A percentile compares a stretch with the other conserved stretches of the same genome.
Evolutionary conservation across 176 grass and related monocot species (phyloP).

Genomic region (Triticum dicoccoides): DNA sequence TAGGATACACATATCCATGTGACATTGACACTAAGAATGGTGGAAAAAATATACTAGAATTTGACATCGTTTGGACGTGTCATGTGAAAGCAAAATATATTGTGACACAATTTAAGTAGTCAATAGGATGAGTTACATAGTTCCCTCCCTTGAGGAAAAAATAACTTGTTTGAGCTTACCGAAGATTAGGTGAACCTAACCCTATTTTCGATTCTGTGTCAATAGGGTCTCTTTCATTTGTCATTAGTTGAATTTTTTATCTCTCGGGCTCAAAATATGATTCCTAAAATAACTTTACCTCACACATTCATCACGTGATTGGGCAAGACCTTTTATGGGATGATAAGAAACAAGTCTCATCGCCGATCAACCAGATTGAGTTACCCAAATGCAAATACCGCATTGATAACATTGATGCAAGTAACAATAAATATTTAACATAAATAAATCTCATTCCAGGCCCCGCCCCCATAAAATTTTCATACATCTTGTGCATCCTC

Average conservation of each 20-base stretch:
- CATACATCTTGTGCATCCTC: neutral
- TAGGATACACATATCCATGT: neutral
- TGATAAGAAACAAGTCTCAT: neutral
- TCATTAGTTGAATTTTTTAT: neutral
- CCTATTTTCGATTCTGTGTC: too few species aligned
- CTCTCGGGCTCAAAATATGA: neutral
- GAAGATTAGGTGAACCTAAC: too few species aligned
- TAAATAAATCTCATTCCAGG: neutral
- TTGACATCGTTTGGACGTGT: too few species aligned
- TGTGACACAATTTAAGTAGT: too few species aligned
- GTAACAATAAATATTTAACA: neutral
- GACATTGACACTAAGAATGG: neutral
- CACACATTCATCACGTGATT: conserved; percentile 34
- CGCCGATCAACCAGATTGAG: conserved; percentile 37
- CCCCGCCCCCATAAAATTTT: too few species aligned
- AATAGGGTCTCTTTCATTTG: neutral
- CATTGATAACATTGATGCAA: conserved; percentile 88
- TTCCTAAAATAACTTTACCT: neutral
- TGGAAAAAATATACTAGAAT: too few species aligned
- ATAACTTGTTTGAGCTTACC: too few species aligned
- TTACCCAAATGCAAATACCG: conserved; percentile 77
- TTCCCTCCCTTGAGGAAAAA: too few species aligned
- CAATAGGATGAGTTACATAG: too few species aligned
- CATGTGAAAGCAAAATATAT: too few species aligned
- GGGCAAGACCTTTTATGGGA: conserved; percentile 41